phyloP scores from a whole-genome alignment of 805 yeast genomes.

The Starmera quercuum region DNA sequence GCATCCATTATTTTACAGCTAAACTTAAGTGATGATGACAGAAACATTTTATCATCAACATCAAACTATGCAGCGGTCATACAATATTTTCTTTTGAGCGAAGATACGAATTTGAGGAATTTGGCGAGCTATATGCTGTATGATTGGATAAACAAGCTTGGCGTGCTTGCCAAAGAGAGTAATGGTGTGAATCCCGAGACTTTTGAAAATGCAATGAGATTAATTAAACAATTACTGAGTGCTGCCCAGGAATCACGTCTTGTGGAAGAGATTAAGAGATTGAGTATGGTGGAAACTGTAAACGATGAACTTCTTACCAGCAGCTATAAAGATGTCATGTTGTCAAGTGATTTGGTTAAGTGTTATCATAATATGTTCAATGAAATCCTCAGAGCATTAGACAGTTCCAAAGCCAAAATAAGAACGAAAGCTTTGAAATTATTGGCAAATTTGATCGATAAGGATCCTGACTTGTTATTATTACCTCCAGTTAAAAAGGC shows the following conservation, averaged over 20 bases:
- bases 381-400: conserved; percentile 40
- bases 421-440: conserved; percentile 61
- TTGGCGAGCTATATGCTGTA: conserved; percentile 7
- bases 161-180: neutral
- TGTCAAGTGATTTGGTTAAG: conserved; percentile 10
- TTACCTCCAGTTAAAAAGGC: conserved; percentile 44
- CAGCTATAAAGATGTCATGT: conserved; percentile 2
- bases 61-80: neutral
- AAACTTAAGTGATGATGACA: conserved; percentile 15
- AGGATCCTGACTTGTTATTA: conserved; percentile 43
- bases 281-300: neutral
- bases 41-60: neutral
- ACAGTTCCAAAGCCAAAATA: conserved; percentile 41
- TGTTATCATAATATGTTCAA: conserved; percentile 47
- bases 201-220: neutral
- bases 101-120: neutral
- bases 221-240: neutral
- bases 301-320: neutral
- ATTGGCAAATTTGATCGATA: conserved; percentile 44
- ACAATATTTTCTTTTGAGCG: conserved; percentile 1
- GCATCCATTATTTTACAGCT: conserved; percentile 26
- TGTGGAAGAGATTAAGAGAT: neutral
- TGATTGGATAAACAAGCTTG: conserved; percentile 13
- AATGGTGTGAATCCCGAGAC: neutral
- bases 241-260: neutral